Conservation (phyloP, 345 rosid species). For the Turnera subulata region DNA sequence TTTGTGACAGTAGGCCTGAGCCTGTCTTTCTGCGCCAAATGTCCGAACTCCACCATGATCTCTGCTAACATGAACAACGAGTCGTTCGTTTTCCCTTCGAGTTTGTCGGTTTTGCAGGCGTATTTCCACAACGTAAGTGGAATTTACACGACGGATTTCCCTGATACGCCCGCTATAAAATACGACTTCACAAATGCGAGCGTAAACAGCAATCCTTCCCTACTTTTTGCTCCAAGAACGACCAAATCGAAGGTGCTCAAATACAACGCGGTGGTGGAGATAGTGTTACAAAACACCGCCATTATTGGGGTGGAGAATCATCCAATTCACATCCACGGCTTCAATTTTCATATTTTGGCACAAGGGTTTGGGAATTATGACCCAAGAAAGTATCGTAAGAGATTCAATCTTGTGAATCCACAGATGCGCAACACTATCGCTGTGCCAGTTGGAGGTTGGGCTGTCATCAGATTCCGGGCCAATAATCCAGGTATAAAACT, state of each 20-base stretch:
- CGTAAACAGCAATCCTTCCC: conserved; percentile 19
- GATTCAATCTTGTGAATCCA: conserved; percentile 47
- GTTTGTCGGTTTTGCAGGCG: conserved; percentile 38
- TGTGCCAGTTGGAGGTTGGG: conserved; percentile 62
- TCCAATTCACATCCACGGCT: conserved; percentile 70
- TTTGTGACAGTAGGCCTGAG: conserved; percentile 56
- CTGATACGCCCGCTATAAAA: conserved; percentile 43
- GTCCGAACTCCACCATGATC: conserved; percentile 34
- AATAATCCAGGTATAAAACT: conserved; percentile 48
- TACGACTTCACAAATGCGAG: conserved; percentile 56
- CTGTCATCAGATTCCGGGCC: conserved; percentile 47
- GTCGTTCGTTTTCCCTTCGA: conserved; percentile 51
- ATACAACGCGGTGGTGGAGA: conserved; percentile 52
- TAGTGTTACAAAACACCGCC: conserved; percentile 58
- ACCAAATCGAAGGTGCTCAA: conserved; percentile 40
- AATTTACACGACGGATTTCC: conserved; percentile 60
- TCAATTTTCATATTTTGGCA: conserved; percentile 64
- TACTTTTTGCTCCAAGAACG: conserved; percentile 40
- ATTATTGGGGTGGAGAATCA: conserved; percentile 47
- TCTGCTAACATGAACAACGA: conserved; percentile 80
- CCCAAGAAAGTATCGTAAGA: conserved; percentile 28
- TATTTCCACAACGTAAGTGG: conserved; percentile 22
- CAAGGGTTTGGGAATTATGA: conserved; percentile 56
- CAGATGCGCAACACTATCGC: conserved; percentile 65
- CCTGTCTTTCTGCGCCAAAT: conserved; percentile 46